Base-by-base conservation (phyloP, 345 rosid species). In the Lenwebbia sp. region DNA sequence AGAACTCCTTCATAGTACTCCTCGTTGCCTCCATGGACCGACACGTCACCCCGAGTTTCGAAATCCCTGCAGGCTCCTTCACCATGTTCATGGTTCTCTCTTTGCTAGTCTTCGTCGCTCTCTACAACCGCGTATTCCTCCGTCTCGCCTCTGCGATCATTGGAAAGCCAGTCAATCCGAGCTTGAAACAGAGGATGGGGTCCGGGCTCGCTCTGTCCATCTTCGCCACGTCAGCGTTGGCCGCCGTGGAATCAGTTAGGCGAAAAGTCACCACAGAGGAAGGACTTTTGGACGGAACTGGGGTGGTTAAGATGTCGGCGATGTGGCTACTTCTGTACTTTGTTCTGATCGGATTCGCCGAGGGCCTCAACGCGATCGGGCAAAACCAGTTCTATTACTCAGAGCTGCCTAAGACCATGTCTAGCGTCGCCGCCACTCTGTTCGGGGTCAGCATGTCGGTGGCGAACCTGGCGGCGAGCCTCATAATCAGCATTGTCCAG, bases 321-420 rank as follows among this genome's bases (percentile, higher is more conserved):
- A 88, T 94, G 93, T 95, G 99, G 96, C 92, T 94, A 7, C 88
- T 92, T 14, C 98, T 95, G 56, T 93, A 92, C 37, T 90, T 90
- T 88, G 86, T 90, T 53, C 75, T 94, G 85, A 86, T 87, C 21
- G 98, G 98, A n/a, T 76, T 96, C 7, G 95, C 96, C 0, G 97
- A 94, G 86, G 98, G 96, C 7, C 89, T 95, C 10, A 92, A 89
- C 30, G 94, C 92, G 4, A 93, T 96, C 41, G 98, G 91, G 5
- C 99, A 94, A 84, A 95, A 94, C 5, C 97, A 95, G 88, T 95
- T 96, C 86, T 96, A 90, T 86, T 94, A 94, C 85, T 88, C 92
- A 1, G 96, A 94, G 91, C 88, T 96, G 87, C 99, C 99, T 2
- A 94, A 92, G 88, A 92, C 91, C 78, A 95, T 96, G 97, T 93